Evolutionary conservation across 2,329 filamentous ascomycete genomes (phyloP), one percentile per base, ranked within the genome.

Genomic region (Botrytis byssoidea): DNA sequence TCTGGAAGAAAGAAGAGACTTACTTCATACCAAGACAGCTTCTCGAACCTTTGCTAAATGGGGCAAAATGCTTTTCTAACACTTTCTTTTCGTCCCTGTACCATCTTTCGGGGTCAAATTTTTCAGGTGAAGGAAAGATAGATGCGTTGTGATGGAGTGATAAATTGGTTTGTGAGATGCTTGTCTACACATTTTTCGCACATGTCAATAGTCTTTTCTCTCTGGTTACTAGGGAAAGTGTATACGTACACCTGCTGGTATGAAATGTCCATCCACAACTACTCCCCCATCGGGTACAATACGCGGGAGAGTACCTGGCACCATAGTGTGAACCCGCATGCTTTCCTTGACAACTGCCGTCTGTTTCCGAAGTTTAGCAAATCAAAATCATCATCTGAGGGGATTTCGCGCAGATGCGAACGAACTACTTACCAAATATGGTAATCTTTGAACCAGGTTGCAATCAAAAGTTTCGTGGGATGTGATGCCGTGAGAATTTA

Each of bases 341-440:
- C n/a, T 46, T 46, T 70, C 68, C 35, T 70, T 42, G 18, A 70
- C 16, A 1, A 46, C 55, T n/a, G 68, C 68, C 10, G 67, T 70
- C 67, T 70, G 37, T 32, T 22, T 42, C 8, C 5, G 18, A 0
- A 22, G 1, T 1, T 70, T 22, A 70, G 55, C 12, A 22, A 16
- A 46, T 20, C 37, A 46, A 18, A 18, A 3, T 22, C 20, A 1
- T 14, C 25, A n/a, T 25, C 32, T 8, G 3, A n/a, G 12, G 12
- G 0, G 1, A n/a, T 57, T 25, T n/a, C 29, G 12, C 4, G 22
- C 9, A n/a, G 14, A 44, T 14, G 2, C 2, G 37, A 22, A 70
- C 22, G 14, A 55, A 65, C 3, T 16, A 48, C 68, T 22, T 6
- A 61, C 68, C 1, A 70, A 9, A 48, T 70, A 70, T 42, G 40